Evolutionary conservation across 2,329 filamentous ascomycete species (phyloP).

Genomic region (Chaetomiaceae sp.): DNA sequence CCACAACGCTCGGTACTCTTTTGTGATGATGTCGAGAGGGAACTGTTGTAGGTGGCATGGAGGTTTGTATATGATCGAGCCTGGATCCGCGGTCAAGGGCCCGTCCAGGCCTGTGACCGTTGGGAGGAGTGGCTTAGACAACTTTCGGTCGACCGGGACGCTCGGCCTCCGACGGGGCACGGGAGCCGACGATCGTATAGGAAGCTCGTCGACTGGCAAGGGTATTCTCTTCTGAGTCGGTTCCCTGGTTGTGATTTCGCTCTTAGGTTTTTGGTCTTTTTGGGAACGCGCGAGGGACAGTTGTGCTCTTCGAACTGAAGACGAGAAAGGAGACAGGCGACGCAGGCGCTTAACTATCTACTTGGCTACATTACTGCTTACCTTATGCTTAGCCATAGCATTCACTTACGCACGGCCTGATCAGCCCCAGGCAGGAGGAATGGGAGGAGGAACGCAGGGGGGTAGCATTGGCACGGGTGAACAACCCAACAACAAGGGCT

Average conservation of each 20-base stretch:
- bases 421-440: too few relatives aligned
- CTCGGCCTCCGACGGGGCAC: not conserved
- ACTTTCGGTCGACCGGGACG: not conserved
- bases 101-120: not conserved
- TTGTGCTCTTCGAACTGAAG: too few relatives aligned
- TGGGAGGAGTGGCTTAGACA: not conserved
- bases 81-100: constrained; percentile 1
- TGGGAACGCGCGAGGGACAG: too few relatives aligned
- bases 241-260: not conserved
- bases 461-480: too few relatives aligned
- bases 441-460: too few relatives aligned
- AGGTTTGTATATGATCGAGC: not conserved
- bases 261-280: too few relatives aligned
- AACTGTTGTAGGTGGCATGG: not conserved
- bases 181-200: not conserved
- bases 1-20: constrained; percentile 1
- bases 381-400: too few relatives aligned
- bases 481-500: too few relatives aligned
- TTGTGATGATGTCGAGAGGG: not conserved
- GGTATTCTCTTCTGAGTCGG: not conserved
- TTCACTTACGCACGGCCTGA: too few relatives aligned
- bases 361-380: too few relatives aligned
- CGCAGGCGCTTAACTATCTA: too few relatives aligned
- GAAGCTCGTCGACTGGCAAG: constrained; percentile 1
- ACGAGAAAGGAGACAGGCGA: too few relatives aligned